These are phyloP conservation scores for Mycena polygramma DNA, from an alignment of 768 basidiomycete genomes.

Conservation along the genomic window DNA sequence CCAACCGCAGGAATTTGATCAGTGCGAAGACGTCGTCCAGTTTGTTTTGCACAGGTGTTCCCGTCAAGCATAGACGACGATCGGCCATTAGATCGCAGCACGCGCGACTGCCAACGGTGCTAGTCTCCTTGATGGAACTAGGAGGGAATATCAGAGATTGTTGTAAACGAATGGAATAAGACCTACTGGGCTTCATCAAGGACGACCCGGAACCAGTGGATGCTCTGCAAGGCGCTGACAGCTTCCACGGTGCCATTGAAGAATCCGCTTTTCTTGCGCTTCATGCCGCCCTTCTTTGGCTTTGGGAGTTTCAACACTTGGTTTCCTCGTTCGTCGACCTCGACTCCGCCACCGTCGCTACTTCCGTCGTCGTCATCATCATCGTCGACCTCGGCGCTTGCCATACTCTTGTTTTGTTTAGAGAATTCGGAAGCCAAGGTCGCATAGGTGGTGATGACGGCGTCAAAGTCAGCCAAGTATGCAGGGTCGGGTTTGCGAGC, in stretches of 20 bases:
- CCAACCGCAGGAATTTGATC: conserved; percentile 93
- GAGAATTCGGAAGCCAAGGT: conserved; percentile 96
- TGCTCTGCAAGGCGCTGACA: conserved; percentile 89
- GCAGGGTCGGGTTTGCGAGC: conserved; percentile 86
- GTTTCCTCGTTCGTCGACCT: conserved; percentile 78
- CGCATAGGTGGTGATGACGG: conserved; percentile 97
- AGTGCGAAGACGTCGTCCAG: conserved; percentile 98
- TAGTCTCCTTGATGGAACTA: conserved; percentile 97
- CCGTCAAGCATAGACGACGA: conserved; percentile 94
- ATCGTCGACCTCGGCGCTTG: conserved; percentile 70
- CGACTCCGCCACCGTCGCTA: conserved; percentile 71
- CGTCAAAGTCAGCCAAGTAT: conserved; percentile 93
- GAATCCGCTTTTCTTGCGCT: conserved; percentile 69
- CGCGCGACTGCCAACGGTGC: conserved; percentile 94
- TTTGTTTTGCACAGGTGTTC: conserved; percentile 99
- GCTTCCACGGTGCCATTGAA: conserved; percentile 56
- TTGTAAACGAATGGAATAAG: conserved; percentile 1
- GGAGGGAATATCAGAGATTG: conserved; percentile 15
- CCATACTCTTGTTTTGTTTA: conserved; percentile 81
- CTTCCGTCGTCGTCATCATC: conserved; percentile 77
- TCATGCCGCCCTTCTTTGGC: conserved; percentile 75
- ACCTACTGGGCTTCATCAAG: conserved; percentile 96
- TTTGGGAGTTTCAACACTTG: conserved; percentile 70
- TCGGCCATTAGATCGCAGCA: conserved; percentile 96
- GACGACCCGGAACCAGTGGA: conserved; percentile 97